Percentiles rank a stretch among this genome's conserved stretches.
phyloP scores from a whole-genome alignment of 352 stramenopile species.

The Globisporangium irregulare region DNA sequence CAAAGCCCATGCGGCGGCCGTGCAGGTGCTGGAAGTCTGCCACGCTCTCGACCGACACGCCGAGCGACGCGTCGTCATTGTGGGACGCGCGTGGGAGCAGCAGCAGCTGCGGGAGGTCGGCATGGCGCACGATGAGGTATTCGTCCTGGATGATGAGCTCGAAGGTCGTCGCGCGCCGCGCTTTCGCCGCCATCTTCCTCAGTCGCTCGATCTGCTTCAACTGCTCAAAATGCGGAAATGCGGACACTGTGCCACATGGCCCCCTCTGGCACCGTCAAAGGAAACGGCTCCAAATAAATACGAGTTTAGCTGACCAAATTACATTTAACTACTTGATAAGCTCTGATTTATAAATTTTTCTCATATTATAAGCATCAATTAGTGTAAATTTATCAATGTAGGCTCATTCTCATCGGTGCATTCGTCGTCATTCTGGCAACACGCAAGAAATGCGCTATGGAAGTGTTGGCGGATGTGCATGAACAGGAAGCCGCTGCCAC shows the following conservation, averaged over 20 bases:
- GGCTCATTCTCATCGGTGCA: too few species aligned
- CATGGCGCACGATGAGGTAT: slow-evolving; percentile 55
- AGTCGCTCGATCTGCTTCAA: background rate
- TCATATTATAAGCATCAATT: background rate
- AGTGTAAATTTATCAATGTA: background rate
- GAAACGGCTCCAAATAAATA: background rate
- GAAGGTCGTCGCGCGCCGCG: slow-evolving; percentile 5
- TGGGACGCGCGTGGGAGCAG: slow-evolving; percentile 37
- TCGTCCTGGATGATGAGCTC: slow-evolving; percentile 79
- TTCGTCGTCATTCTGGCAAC: too few species aligned
- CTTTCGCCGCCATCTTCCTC: background rate
- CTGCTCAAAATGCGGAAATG: background rate
- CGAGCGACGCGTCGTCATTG: slow-evolving; percentile 31
- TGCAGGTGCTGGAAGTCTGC: slow-evolving; percentile 61
- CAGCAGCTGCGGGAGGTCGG: slow-evolving; percentile 43
- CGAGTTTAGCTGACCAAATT: background rate
- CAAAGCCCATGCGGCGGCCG: slow-evolving; percentile 69
- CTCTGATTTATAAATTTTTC: too few species aligned
- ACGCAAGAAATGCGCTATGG: too few species aligned
- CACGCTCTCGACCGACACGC: slow-evolving; percentile 57
- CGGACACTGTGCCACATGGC: background rate
- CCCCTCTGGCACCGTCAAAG: background rate
- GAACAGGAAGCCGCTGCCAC: background rate
- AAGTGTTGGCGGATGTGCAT: background rate
- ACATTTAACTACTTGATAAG: background rate